Evolutionary conservation across 2,329 filamentous ascomycete species (phyloP), one percentile per base, ranked within the genome.

Genomic region (Hypoxylon sp.): DNA sequence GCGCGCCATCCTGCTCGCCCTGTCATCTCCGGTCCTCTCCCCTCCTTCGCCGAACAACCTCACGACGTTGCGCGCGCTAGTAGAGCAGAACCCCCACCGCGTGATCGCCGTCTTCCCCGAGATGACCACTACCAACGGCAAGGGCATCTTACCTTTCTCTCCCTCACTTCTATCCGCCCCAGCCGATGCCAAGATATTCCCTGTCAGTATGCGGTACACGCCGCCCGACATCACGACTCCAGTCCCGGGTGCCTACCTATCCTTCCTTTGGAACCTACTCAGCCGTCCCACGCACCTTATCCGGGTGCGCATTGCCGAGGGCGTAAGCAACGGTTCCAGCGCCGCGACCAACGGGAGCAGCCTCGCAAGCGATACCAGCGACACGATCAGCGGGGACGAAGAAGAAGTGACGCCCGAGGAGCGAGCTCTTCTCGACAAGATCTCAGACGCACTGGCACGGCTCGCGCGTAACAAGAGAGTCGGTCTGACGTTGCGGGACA

Each of bases 71-170:
- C 82, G 84, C 22, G 84, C 86, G 1, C 85, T 98, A 3, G 78
- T 94, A 10, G 81, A 84, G 33, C 83, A 87, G 64, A 88, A 97
- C 77, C 94, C 94, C 0, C 85, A 88, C 63, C 90, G 94, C 50
- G 88, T 93, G 65, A 88, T 98, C 69, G 94, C 91, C 68, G 89
- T 97, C 1, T 98, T 98, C 79, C 95, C 96, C 11, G 96, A 99
- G 82, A 95, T 92, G 80, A 96, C 92, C 3, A 97, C 96, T 0
- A 97, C 94, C 48, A 99, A 99, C 77, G 95, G 95, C 69, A 91
- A 93, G 73, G 96, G 92, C 3, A 94, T 98, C 69, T 82, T 99
- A 11, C 92, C 94, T 1, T 88, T 97, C 61, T 93, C 92, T 67
- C 93, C 92, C 0, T 91, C 90, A 55, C 85, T 99, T 1, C 83